These are phyloP conservation scores for Phytophthora pisi DNA, from an alignment of 352 stramenopile genomes.

Conservation along the genomic window DNA sequence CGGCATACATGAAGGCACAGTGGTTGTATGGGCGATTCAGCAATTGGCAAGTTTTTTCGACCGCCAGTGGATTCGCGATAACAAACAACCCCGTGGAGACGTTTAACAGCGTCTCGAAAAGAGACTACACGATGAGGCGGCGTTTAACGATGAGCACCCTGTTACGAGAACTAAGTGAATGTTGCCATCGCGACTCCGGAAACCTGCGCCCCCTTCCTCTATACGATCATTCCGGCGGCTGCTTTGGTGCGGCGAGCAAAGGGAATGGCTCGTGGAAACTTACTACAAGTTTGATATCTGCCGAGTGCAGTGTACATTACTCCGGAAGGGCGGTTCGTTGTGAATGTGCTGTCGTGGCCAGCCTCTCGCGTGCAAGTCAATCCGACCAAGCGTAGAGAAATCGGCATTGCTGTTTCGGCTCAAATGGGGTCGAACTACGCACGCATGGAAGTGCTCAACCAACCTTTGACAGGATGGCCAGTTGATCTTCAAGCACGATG, in stretches of 20 bases:
- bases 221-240: not conserved
- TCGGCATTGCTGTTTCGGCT: not conserved
- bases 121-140: constrained; percentile 27
- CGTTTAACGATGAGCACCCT: constrained; percentile 9
- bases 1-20: not conserved
- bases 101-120: constrained; percentile 33
- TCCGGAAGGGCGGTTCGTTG: not conserved
- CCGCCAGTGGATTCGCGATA: not conserved
- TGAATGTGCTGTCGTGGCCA: not conserved
- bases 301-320: not conserved
- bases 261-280: not conserved
- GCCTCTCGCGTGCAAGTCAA: not conserved
- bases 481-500: not conserved
- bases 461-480: not conserved
- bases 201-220: not conserved
- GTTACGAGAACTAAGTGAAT: constrained; percentile 1
- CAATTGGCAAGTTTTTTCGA: not conserved
- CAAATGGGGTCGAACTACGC: not conserved
- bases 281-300: not conserved
- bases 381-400: not conserved
- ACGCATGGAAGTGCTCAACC: not conserved
- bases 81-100: constrained; percentile 37
- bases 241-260: not conserved
- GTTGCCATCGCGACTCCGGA: not conserved
- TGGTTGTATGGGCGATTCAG: not conserved